These are phyloP conservation scores for Amphicarpaea edgeworthii DNA, from an alignment of 306 rosid species.

Conservation along the genomic window DNA sequence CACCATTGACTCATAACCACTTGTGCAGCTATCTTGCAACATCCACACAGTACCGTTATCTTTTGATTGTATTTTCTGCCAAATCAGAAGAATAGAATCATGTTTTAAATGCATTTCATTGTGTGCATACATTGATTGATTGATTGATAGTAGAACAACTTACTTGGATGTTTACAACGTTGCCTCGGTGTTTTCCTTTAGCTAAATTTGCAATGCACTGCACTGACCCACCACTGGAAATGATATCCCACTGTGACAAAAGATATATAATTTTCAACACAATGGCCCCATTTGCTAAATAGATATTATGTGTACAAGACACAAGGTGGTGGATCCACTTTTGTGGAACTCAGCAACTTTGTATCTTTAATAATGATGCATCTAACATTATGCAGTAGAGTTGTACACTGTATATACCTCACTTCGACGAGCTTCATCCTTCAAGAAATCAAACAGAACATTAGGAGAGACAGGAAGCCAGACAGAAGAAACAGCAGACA, in stretches of 20 bases:
- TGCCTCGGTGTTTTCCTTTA: slow-evolving; percentile 95
- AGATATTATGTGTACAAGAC: not conserved
- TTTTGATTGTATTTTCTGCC: slow-evolving; percentile 72
- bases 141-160: too few relatives aligned
- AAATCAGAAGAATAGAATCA: slow-evolving; percentile 18
- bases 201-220: slow-evolving; percentile 81
- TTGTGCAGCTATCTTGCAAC: slow-evolving; percentile 92
- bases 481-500: slow-evolving; percentile 89
- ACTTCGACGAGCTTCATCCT: slow-evolving; percentile 74
- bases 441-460: slow-evolving; percentile 72
- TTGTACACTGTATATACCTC: too few relatives aligned
- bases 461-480: slow-evolving; percentile 85
- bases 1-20: slow-evolving; percentile 83
- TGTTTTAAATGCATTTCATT: too few relatives aligned
- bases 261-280: slow-evolving; percentile 32
- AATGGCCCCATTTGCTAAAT: not conserved
- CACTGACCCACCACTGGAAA: slow-evolving; percentile 72
- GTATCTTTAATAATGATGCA: not conserved
- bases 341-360: not conserved
- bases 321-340: slow-evolving; percentile 15
- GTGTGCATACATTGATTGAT: too few relatives aligned
- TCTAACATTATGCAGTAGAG: not conserved
- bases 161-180: slow-evolving; percentile 88
- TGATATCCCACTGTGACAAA: slow-evolving; percentile 80
- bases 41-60: slow-evolving; percentile 86